Percentiles rank a stretch among this genome's conserved stretches.
Evolutionary conservation across 2,329 filamentous ascomycete species (phyloP).

Genomic region (Septoria petroselini): DNA sequence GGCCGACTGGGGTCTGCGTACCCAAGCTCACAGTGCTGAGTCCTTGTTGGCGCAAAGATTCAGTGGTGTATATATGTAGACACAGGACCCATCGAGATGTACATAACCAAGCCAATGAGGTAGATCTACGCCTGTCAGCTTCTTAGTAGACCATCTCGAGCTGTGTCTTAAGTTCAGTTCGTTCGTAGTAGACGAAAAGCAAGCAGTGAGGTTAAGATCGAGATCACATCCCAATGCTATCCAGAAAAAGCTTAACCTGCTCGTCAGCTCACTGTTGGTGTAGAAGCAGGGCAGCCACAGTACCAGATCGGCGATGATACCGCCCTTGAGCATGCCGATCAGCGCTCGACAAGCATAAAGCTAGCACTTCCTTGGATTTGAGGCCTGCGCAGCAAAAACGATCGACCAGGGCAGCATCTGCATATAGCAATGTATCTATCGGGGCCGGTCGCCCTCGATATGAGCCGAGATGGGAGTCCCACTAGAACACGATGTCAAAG

Average conservation of each 20-base stretch:
- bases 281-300: constrained; percentile 72
- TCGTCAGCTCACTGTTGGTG: constrained; percentile 64
- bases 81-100: constrained; percentile 52
- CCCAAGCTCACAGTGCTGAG: constrained; percentile 48
- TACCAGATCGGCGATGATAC: constrained; percentile 50
- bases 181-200: constrained; percentile 61
- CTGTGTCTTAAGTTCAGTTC: constrained; percentile 60
- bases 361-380: constrained; percentile 31
- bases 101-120: constrained; percentile 52
- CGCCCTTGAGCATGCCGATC: constrained; percentile 40
- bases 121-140: constrained; percentile 38
- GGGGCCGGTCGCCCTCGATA: constrained; percentile 46
- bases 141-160: constrained; percentile 34
- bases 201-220: constrained; percentile 38
- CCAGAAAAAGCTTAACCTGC: constrained; percentile 53
- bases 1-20: too few relatives aligned
- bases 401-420: constrained; percentile 43
- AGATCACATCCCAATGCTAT: constrained; percentile 23
- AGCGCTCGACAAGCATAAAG: constrained; percentile 39
- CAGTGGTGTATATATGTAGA: constrained; percentile 55
- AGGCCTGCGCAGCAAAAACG: constrained; percentile 30
- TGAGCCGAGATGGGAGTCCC: constrained; percentile 45
- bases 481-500: constrained; percentile 31
- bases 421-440: constrained; percentile 44
- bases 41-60: constrained; percentile 56